Conservation (phyloP, 192 early-diverging fungal genomes). For the Coemansia sp. region DNA sequence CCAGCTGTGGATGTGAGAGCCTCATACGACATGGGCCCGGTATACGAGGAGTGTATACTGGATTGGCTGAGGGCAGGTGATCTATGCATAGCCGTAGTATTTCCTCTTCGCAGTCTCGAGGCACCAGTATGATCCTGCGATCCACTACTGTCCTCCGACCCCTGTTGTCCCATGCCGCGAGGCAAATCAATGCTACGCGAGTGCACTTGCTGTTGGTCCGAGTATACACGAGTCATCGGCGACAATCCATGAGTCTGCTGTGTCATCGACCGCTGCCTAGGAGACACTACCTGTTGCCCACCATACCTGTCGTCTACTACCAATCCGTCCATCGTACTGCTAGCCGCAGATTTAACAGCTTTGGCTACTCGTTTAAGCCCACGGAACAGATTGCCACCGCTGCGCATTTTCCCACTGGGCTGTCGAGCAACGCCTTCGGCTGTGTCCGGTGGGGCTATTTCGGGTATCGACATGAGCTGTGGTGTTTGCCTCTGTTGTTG, state of each 20-base stretch:
- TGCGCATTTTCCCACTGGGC: slow-evolving; percentile 16
- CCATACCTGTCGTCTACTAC: background rate
- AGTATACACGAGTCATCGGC: slow-evolving; percentile 13
- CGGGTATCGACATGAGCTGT: slow-evolving; percentile 8
- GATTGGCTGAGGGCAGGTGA: slow-evolving; percentile 3
- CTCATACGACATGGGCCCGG: slow-evolving; percentile 8
- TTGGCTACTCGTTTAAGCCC: slow-evolving; percentile 49
- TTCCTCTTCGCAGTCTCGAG: background rate
- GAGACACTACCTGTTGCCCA: slow-evolving; percentile 5
- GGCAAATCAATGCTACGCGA: slow-evolving; percentile 34
- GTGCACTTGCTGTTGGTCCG: slow-evolving; percentile 13
- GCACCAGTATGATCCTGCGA: background rate
- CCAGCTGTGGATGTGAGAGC: background rate
- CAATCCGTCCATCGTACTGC: slow-evolving; percentile 8
- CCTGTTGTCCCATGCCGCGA: slow-evolving; percentile 3
- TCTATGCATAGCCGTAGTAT: background rate
- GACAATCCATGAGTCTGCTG: slow-evolving; percentile 23
- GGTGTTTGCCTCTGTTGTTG: slow-evolving; percentile 10
- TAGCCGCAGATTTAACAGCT: slow-evolving; percentile 44
- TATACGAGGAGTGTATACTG: slow-evolving; percentile 5
- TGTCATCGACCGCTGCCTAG: slow-evolving; percentile 47
- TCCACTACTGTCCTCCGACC: background rate
- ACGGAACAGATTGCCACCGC: slow-evolving; percentile 30
- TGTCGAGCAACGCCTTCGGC: slow-evolving; percentile 3
- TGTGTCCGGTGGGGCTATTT: background rate